Evolutionary conservation across 148 eudicot genomes (phyloP).

Genomic region (Chenopodium album): DNA sequence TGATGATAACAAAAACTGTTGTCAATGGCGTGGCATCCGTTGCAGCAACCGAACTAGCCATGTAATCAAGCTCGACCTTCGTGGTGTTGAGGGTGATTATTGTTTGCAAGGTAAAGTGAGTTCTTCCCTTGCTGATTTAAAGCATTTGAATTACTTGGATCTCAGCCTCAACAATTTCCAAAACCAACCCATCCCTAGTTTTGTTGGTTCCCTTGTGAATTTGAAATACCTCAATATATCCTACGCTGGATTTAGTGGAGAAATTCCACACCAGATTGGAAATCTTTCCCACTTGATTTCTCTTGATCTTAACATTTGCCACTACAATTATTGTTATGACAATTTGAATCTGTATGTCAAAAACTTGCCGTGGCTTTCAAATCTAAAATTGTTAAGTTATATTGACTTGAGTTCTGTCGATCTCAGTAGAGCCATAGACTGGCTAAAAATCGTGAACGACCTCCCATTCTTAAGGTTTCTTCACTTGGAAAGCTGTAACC

Average conservation of each 20-base stretch:
- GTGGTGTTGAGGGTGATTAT: background rate
- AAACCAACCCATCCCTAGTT: background rate
- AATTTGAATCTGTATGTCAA: too few species aligned
- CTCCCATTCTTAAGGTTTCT: too few species aligned
- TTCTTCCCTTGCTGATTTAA: background rate
- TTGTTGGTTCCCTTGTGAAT: background rate
- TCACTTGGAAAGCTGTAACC: too few species aligned
- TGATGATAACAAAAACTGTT: background rate
- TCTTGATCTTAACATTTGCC: background rate
- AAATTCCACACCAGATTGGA: constrained; percentile 5
- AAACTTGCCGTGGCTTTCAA: too few species aligned
- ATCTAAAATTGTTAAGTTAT: too few species aligned
- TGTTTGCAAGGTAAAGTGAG: too few species aligned
- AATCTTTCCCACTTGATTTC: background rate
- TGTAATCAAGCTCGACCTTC: background rate
- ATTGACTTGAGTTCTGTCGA: too few species aligned
- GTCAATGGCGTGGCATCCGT: background rate
- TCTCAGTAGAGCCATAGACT: too few species aligned
- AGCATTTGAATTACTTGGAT: constrained; percentile 6
- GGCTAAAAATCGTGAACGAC: too few species aligned
- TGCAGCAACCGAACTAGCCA: background rate
- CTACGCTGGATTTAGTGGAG: background rate
- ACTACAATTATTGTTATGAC: too few species aligned
- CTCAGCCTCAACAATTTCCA: background rate
- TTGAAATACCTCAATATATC: background rate